Conservation (phyloP, 306 rosid species). For the Rosa persica region DNA sequence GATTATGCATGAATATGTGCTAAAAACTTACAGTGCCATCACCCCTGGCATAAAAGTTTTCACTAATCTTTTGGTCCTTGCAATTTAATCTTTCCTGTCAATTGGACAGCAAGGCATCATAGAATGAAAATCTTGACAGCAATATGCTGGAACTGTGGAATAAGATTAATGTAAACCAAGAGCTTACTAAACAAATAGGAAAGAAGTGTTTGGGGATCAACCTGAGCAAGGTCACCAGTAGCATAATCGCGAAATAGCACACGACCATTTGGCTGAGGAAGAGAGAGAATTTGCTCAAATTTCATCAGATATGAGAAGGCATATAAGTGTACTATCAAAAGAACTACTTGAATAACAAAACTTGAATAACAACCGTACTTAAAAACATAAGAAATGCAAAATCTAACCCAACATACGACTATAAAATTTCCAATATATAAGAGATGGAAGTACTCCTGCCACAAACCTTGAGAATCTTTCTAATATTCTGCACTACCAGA, state of each 20-base stretch:
- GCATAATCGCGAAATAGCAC: constrained; percentile 89
- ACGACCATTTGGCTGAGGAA: constrained; percentile 67
- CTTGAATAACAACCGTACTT: neutral
- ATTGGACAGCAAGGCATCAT: constrained; percentile 11
- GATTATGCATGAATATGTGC: constrained; percentile 10
- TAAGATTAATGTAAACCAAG: constrained; percentile 5
- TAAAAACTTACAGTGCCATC: constrained; percentile 86
- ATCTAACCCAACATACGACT: neutral
- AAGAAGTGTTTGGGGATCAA: constrained; percentile 28
- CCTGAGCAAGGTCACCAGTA: constrained; percentile 98
- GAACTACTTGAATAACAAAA: neutral
- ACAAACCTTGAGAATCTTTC: constrained; percentile 71
- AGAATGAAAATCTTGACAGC: neutral
- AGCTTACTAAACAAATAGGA: constrained; percentile 8
- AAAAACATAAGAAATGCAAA: neutral
- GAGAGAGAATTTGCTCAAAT: constrained; percentile 22
- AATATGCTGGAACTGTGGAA: neutral
- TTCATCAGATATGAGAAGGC: constrained; percentile 24
- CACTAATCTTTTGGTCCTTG: constrained; percentile 90
- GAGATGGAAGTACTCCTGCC: constrained; percentile 6
- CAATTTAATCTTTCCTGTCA: constrained; percentile 74
- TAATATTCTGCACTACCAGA: constrained; percentile 65
- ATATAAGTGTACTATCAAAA: constrained; percentile 19
- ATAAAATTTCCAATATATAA: neutral
- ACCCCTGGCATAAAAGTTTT: constrained; percentile 87